Conservation (phyloP, 768 basidiomycete species). For the Leccinum broughii region DNA sequence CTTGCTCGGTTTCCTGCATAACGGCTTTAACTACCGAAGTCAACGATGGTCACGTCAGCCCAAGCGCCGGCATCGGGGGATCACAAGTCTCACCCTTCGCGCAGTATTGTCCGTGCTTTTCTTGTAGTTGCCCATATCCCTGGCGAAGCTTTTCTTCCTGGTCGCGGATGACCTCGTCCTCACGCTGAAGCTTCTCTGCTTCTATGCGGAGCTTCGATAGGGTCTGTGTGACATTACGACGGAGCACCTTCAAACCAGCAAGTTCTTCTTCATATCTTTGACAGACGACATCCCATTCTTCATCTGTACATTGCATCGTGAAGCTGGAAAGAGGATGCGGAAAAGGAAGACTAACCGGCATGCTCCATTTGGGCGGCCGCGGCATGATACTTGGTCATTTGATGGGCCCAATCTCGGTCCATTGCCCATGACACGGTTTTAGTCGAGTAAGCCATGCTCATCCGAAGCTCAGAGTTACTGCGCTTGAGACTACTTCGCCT, state of each 20-base stretch:
- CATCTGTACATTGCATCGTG: constrained; percentile 37
- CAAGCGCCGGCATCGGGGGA: neutral
- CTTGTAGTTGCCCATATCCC: constrained; percentile 41
- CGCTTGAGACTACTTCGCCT: constrained; percentile 68
- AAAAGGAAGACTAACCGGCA: constrained; percentile 33
- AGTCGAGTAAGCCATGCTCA: constrained; percentile 49
- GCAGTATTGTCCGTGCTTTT: constrained; percentile 42
- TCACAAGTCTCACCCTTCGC: constrained; percentile 36
- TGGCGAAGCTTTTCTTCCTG: constrained; percentile 42
- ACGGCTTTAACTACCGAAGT: constrained; percentile 38
- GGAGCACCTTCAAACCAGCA: constrained; percentile 54
- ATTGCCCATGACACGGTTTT: constrained; percentile 81
- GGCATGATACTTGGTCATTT: constrained; percentile 50
- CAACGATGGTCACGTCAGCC: constrained; percentile 11
- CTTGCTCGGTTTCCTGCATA: constrained; percentile 46
- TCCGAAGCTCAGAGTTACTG: constrained; percentile 43
- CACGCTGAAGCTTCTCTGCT: constrained; percentile 41
- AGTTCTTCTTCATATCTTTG: constrained; percentile 63
- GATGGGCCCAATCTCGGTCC: constrained; percentile 57
- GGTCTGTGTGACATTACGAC: constrained; percentile 49
- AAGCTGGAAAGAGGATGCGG: neutral
- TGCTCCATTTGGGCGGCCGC: constrained; percentile 42
- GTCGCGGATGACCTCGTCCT: constrained; percentile 41
- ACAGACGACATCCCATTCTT: constrained; percentile 60
- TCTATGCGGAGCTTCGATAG: constrained; percentile 40